These are phyloP conservation scores for Lentithecium fluviatile DNA, from an alignment of 495 filamentous ascomycete genomes.

Conservation along the genomic window DNA sequence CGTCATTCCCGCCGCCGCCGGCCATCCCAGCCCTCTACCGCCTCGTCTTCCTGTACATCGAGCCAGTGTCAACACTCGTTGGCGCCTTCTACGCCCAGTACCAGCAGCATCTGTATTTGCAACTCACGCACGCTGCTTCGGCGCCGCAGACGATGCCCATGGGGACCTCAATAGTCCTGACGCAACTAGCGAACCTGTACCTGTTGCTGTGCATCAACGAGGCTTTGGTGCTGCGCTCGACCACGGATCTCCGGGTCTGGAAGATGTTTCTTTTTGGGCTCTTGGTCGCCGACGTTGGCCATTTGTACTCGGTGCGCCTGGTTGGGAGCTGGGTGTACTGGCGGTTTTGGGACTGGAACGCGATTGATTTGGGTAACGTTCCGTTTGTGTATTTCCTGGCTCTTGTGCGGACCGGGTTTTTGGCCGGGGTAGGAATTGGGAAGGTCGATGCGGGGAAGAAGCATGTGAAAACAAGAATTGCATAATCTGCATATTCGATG, in stretches of 20 bases:
- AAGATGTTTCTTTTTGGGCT: slow-evolving; percentile 58
- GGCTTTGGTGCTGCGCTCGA: slow-evolving; percentile 63
- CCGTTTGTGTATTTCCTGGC: slow-evolving; percentile 62
- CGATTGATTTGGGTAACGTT: slow-evolving; percentile 65
- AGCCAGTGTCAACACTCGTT: slow-evolving; percentile 62
- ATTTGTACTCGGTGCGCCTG: slow-evolving; percentile 57
- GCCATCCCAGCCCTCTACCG: slow-evolving; percentile 48
- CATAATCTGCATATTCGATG: not conserved
- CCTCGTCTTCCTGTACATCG: slow-evolving; percentile 65
- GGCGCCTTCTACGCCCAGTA: slow-evolving; percentile 65
- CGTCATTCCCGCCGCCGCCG: not conserved
- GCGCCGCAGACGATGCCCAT: slow-evolving; percentile 44
- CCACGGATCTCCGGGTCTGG: slow-evolving; percentile 64
- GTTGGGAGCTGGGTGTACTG: slow-evolving; percentile 58
- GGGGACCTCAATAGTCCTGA: slow-evolving; percentile 55
- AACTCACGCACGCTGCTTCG: slow-evolving; percentile 53
- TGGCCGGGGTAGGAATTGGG: slow-evolving; percentile 52
- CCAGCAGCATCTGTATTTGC: slow-evolving; percentile 57
- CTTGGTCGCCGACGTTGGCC: slow-evolving; percentile 66
- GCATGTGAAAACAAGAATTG: not conserved
- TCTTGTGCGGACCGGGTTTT: slow-evolving; percentile 54
- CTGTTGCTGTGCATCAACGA: slow-evolving; percentile 68
- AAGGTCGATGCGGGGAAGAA: slow-evolving; percentile 11
- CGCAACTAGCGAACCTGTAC: slow-evolving; percentile 65
- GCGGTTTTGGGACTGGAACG: slow-evolving; percentile 58